Base-by-base conservation (phyloP, 805 yeast species). In the Kuraishia ogatae region DNA sequence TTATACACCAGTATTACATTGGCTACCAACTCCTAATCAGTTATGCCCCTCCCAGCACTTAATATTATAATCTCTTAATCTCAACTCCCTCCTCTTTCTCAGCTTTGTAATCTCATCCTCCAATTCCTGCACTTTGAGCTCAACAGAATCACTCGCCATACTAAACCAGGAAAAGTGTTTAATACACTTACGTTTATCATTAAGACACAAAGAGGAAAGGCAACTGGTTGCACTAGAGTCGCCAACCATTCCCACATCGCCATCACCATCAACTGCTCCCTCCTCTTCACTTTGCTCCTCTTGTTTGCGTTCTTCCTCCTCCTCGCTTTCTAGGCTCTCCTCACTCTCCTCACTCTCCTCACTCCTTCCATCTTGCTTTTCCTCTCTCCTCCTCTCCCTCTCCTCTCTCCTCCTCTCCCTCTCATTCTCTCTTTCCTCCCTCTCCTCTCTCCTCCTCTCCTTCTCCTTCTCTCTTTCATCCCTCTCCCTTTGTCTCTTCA, bases 101-200 rank as follows among this genome's bases (percentile, higher is more conserved):
- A 70, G 60, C 21, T 54, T 55, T 0, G 50, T 53, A 2, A 62
- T 53, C 23, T 62, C 56, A 4, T 56, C 51, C 4, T 64, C 64
- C 7, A 70, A 53, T 19, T 62, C 66, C 4, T 64, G 66, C n/a
- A 74, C 50, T 20, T 69, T 66, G 26, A 64, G 49, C 39, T 71
- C 71, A 29, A 79, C 66, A 50, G 73, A 73, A 50, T 69, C 72
- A 51, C 59, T 59, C 17, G 66, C 57, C 46, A 74, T 69, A 15
- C 61, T 56, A 54, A 59, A 63, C 74, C 74, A 71, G 1, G 66
- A 63, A 23, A 63, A 55, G 59, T 84, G 90, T 51, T 78, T 76
- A 2, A 63, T 63, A 63, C 90, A 84, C 59, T 81, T 83, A 54
- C 77, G 72, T 57, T 77, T 78, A 52, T 84, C 88, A 10, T 70